Conservation (phyloP, 805 yeast genomes). For the Lipomyces mesembrius region DNA sequence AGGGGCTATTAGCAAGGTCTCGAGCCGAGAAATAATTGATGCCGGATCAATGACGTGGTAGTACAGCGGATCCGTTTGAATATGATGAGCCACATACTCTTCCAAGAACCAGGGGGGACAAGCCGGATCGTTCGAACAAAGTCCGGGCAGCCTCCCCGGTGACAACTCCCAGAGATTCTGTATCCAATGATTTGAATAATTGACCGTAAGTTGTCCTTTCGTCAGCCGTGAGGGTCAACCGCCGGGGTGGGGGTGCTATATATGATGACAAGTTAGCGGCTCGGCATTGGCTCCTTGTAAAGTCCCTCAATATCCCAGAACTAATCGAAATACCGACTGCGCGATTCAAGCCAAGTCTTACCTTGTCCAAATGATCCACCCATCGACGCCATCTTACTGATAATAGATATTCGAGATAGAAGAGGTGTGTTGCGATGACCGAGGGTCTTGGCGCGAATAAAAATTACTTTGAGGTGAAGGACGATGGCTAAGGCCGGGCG, state of each 20-base stretch:
- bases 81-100: constrained; percentile 48
- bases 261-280: neutral
- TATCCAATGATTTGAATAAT: constrained; percentile 78
- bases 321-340: neutral
- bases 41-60: neutral
- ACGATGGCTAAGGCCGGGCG: no score
- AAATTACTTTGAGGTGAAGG: no score
- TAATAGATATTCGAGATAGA: neutral
- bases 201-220: constrained; percentile 77
- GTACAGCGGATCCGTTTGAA: neutral
- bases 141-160: constrained; percentile 87
- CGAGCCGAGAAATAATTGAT: neutral
- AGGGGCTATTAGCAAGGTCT: neutral
- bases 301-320: neutral
- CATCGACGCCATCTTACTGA: constrained; percentile 7
- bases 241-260: constrained; percentile 17
- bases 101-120: constrained; percentile 76
- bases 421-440: neutral
- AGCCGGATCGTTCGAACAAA: constrained; percentile 81
- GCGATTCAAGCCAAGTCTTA: neutral
- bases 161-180: constrained; percentile 75
- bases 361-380: constrained; percentile 12
- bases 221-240: constrained; percentile 55
- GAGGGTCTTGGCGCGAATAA: no score
- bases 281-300: no score